phyloP scores from a whole-genome alignment of 2,329 filamentous ascomycete genomes.

The Epichloe glyceriae region DNA sequence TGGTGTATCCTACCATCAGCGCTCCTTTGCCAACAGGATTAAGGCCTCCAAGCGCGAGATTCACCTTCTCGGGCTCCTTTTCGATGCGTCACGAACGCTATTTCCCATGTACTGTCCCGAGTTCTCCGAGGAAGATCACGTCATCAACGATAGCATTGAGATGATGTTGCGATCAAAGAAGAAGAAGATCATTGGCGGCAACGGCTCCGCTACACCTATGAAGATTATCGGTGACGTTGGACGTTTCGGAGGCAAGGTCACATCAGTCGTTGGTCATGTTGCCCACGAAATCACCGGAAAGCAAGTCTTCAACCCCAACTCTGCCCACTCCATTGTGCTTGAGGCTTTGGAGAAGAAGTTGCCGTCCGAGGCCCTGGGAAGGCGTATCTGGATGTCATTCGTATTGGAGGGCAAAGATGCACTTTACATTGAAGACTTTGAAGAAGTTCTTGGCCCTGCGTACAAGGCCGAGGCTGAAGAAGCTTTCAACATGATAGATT shows the following conservation, averaged over 20 bases:
- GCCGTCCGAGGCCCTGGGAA: conserved; percentile 84
- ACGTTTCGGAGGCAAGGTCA: conserved; percentile 83
- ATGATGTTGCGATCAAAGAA: conserved; percentile 48
- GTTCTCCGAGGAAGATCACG: conserved; percentile 81
- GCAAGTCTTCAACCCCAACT: conserved; percentile 85
- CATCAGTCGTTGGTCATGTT: conserved; percentile 82
- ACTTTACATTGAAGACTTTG: conserved; percentile 66
- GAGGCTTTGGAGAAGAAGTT: conserved; percentile 75
- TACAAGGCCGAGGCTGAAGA: conserved; percentile 72
- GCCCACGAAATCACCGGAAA: conserved; percentile 93
- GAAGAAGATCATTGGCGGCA: conserved; percentile 24
- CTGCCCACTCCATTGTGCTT: conserved; percentile 78
- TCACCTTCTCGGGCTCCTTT: conserved; percentile 68
- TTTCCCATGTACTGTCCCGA: conserved; percentile 90
- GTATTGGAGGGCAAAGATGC: conserved; percentile 79
- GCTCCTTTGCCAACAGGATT: conserved; percentile 72
- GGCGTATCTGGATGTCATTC: conserved; percentile 95
- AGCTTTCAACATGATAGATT: conserved; percentile 68
- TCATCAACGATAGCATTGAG: conserved; percentile 76
- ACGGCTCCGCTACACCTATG: conserved; percentile 62
- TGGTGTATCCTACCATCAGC: conserved; percentile 73
- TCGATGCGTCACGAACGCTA: conserved; percentile 75
- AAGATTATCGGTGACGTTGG: conserved; percentile 65
- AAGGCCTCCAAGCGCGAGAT: conserved; percentile 83
- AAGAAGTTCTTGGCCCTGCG: conserved; percentile 71